A percentile compares a stretch with the other conserved stretches of the same genome.
phyloP scores from a whole-genome alignment of 2,329 filamentous ascomycete species.

The Sporothrix euskadiensis region DNA sequence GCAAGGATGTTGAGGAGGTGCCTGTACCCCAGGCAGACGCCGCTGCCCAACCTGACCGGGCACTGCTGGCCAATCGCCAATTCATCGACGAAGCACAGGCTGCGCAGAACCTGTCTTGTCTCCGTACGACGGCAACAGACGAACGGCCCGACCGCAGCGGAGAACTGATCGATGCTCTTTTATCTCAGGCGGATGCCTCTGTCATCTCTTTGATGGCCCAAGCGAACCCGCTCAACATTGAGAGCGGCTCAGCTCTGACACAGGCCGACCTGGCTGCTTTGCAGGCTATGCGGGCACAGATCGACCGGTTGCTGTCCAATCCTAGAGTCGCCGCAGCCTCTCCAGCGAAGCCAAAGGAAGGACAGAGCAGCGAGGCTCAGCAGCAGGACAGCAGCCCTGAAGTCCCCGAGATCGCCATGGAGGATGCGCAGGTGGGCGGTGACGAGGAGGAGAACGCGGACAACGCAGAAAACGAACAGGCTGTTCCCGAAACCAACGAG shows the following conservation, averaged over 20 bases:
- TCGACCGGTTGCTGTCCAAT: conserved; percentile 37
- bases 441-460: neutral
- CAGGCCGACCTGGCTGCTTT: conserved; percentile 49
- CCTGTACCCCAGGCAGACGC: neutral
- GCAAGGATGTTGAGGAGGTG: neutral
- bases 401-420: conserved; percentile 27
- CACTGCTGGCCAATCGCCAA: conserved; percentile 39
- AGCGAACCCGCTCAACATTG: conserved; percentile 48
- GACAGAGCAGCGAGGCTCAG: neutral
- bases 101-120: conserved; percentile 56
- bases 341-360: neutral
- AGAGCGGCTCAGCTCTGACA: conserved; percentile 42
- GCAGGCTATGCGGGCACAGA: conserved; percentile 47
- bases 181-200: conserved; percentile 51
- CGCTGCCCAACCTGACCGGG: conserved; percentile 28
- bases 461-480: conserved; percentile 16
- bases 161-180: conserved; percentile 59
- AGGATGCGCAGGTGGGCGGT: neutral
- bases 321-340: neutral
- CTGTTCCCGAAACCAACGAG: conserved; percentile 24
- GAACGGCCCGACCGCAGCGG: conserved; percentile 38
- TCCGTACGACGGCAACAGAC: conserved; percentile 11
- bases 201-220: conserved; percentile 54
- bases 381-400: neutral
- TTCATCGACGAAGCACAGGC: conserved; percentile 65